Percentiles rank a stretch among this genome's conserved stretches.
Evolutionary conservation across 2,329 filamentous ascomycete genomes (phyloP).

Genomic region (Trichoderma sp.): DNA sequence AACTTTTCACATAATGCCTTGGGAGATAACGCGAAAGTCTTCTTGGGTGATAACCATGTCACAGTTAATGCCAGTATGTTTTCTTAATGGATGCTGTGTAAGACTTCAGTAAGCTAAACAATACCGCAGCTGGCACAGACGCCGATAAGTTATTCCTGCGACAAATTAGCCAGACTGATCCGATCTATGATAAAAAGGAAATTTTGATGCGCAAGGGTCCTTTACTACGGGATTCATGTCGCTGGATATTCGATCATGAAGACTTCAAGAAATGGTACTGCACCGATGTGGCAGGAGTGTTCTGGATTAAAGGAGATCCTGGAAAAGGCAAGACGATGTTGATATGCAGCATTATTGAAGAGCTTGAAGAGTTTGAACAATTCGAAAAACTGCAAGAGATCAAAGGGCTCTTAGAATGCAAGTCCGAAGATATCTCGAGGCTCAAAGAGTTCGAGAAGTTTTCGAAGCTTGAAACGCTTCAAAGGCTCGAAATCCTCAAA

Average conservation of each 20-base stretch:
- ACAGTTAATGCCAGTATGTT: neutral
- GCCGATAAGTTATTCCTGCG: neutral
- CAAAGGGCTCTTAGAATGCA: too few species aligned
- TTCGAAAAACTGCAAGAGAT: too few species aligned
- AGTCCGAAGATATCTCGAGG: too few species aligned
- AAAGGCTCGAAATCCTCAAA: too few species aligned
- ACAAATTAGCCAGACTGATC: neutral
- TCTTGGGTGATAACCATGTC: neutral
- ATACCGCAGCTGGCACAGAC: neutral
- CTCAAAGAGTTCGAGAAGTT: too few species aligned
- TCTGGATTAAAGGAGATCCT: conserved; percentile 46
- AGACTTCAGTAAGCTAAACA: neutral
- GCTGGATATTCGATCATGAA: conserved; percentile 40
- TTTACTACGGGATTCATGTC: conserved; percentile 39
- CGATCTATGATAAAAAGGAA: conserved; percentile 37
- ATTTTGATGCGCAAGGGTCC: conserved; percentile 43
- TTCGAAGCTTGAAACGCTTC: too few species aligned
- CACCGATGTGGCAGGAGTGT: conserved; percentile 32
- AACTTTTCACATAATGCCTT: neutral
- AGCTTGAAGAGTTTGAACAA: neutral
- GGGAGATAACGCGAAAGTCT: neutral
- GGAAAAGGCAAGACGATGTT: conserved; percentile 53
- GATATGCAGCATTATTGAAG: conserved; percentile 36
- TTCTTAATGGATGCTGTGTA: neutral
- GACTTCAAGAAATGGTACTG: conserved; percentile 33